Evolutionary conservation across 768 basidiomycete species (phyloP).

Genomic region (Lentinula sp.): DNA sequence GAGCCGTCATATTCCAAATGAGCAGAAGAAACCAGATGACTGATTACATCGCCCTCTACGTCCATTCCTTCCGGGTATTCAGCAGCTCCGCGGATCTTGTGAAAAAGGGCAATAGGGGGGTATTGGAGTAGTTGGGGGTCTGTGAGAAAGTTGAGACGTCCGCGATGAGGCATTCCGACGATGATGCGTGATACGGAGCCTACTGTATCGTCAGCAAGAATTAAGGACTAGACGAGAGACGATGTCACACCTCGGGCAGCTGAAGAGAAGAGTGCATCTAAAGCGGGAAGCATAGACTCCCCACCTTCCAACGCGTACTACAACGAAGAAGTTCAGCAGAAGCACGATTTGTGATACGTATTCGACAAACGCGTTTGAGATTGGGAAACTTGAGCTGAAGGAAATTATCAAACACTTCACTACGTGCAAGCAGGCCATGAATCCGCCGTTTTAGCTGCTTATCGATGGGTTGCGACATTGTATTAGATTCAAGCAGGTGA

Average conservation of each 20-base stretch:
- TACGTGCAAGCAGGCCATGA: constrained; percentile 62
- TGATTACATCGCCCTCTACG: constrained; percentile 81
- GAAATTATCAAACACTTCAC: constrained; percentile 82
- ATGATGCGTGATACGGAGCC: constrained; percentile 69
- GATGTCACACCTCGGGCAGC: constrained; percentile 47
- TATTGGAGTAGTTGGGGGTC: constrained; percentile 55
- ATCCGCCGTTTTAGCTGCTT: constrained; percentile 46
- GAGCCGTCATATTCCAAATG: constrained; percentile 51
- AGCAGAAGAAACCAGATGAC: constrained; percentile 76
- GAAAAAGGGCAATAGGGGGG: constrained; percentile 65
- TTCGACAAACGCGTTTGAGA: constrained; percentile 54
- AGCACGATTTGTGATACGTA: neutral
- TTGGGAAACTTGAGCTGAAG: constrained; percentile 87
- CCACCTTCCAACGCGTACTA: constrained; percentile 84
- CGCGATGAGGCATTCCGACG: constrained; percentile 84
- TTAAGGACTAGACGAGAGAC: neutral
- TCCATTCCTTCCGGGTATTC: constrained; percentile 64
- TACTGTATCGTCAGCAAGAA: constrained; percentile 7
- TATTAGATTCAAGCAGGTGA: constrained; percentile 69
- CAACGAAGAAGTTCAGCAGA: neutral
- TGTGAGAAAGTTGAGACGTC: constrained; percentile 80
- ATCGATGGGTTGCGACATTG: constrained; percentile 27
- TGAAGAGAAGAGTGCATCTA: constrained; percentile 68
- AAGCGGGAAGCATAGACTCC: constrained; percentile 88
- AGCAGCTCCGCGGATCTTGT: constrained; percentile 79